Percentiles rank a stretch among this genome's conserved stretches.
Evolutionary conservation across 2,329 filamentous ascomycete species (phyloP).

Genomic region (Thelonectria discophora): DNA sequence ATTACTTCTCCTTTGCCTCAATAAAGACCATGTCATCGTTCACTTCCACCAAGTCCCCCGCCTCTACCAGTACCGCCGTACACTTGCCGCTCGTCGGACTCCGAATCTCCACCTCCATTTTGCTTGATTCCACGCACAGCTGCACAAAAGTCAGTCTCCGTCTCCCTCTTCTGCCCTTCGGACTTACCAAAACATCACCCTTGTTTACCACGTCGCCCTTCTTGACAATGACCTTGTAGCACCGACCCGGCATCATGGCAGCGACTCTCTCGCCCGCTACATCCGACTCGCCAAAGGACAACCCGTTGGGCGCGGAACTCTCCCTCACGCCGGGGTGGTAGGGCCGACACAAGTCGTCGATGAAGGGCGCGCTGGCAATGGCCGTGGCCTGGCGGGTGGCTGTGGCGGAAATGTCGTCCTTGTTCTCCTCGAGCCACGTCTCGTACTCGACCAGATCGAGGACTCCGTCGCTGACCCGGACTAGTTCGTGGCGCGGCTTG

Average conservation of each 20-base stretch:
- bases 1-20: slow-evolving; percentile 7
- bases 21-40: slow-evolving; percentile 42
- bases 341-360: slow-evolving; percentile 43
- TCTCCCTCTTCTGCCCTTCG: background rate
- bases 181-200: slow-evolving; percentile 44
- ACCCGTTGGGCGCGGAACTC: background rate
- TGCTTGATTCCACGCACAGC: slow-evolving; percentile 49
- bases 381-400: slow-evolving; percentile 35
- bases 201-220: slow-evolving; percentile 38
- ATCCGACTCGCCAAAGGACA: background rate
- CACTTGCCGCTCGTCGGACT: slow-evolving; percentile 42
- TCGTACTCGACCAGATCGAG: slow-evolving; percentile 46
- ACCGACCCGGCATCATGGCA: slow-evolving; percentile 47
- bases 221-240: slow-evolving; percentile 45
- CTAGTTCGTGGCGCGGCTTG: slow-evolving; percentile 35
- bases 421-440: slow-evolving; percentile 43
- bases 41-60: slow-evolving; percentile 44
- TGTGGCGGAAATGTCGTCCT: slow-evolving; percentile 37
- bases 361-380: slow-evolving; percentile 42
- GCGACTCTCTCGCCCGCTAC: slow-evolving; percentile 40
- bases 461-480: slow-evolving; percentile 39
- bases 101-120: slow-evolving; percentile 50
- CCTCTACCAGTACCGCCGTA: slow-evolving; percentile 37
- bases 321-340: slow-evolving; percentile 30
- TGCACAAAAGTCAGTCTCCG: slow-evolving; percentile 20